Percentiles rank a stretch among this genome's conserved stretches.
Evolutionary conservation across 106 monocot species (phyloP).

Genomic region (Acanthochlamys bracteata): DNA sequence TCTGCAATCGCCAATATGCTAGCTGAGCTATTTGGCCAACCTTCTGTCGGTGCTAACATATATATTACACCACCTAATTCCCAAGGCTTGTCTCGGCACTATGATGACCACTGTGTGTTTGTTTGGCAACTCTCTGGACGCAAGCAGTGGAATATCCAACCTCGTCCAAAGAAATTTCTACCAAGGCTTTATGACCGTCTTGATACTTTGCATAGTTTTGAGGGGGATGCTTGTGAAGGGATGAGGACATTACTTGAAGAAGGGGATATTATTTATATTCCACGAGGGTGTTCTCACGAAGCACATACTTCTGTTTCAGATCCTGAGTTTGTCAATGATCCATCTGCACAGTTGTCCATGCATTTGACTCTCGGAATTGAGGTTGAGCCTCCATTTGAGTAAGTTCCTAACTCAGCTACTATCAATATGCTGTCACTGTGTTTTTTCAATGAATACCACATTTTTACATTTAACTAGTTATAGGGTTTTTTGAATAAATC

Average conservation of each 20-base stretch:
- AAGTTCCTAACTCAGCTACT: conserved; percentile 13
- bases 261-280: conserved; percentile 83
- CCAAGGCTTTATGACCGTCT: conserved; percentile 70
- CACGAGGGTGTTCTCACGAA: conserved; percentile 79
- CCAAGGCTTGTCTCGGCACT: conserved; percentile 74
- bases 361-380: conserved; percentile 92
- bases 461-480: too few relatives aligned
- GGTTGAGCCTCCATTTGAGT: conserved; percentile 92
- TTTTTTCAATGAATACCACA: too few relatives aligned
- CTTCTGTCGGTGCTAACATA: conserved; percentile 80
- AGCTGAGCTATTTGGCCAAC: conserved; percentile 70
- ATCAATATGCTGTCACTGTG: neutral
- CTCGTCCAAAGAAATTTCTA: conserved; percentile 20
- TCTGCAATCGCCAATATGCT: conserved; percentile 42
- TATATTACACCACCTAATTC: conserved; percentile 74
- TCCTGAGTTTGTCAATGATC: conserved; percentile 5
- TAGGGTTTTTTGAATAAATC: too few relatives aligned
- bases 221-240: conserved; percentile 9
- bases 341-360: conserved; percentile 31
- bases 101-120: conserved; percentile 92
- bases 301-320: conserved; percentile 45
- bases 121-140: conserved; percentile 68
- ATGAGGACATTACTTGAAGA: conserved; percentile 31
- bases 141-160: conserved; percentile 53
- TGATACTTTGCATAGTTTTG: conserved; percentile 1